A percentile compares a stretch with the other conserved stretches of the same genome.
Conservation (phyloP, 805 yeast genomes). For the Suhomyces faveliae region DNA sequence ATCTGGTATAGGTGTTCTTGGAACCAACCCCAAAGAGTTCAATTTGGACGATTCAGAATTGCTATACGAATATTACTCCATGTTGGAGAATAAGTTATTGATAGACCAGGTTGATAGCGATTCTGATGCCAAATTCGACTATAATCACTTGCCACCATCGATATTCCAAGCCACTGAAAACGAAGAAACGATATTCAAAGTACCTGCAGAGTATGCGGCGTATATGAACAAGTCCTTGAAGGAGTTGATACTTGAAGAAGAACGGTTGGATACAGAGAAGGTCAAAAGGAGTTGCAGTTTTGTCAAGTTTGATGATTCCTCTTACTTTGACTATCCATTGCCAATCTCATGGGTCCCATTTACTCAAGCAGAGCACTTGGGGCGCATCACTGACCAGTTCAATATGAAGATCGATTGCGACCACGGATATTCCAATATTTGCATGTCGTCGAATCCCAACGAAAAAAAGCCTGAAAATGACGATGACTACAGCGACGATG, state of each 20-base stretch:
- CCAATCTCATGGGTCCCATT: conserved; percentile 43
- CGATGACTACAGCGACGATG: neutral
- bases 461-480: neutral
- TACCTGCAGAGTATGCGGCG: conserved; percentile 21
- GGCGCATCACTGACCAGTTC: conserved; percentile 20
- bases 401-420: conserved; percentile 25
- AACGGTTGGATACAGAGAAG: conserved; percentile 20
- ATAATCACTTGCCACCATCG: neutral
- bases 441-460: conserved; percentile 11
- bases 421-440: conserved; percentile 30
- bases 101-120: neutral
- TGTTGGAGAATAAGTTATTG: conserved; percentile 3
- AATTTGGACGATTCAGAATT: neutral
- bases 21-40: conserved; percentile 28
- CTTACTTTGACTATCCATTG: conserved; percentile 28
- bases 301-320: conserved; percentile 20
- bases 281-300: conserved; percentile 28
- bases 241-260: conserved; percentile 22
- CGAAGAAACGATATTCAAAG: conserved; percentile 11
- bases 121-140: neutral
- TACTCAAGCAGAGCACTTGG: conserved; percentile 24
- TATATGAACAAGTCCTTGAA: conserved; percentile 22
- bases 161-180: conserved; percentile 7
- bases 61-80: conserved; percentile 2
- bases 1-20: conserved; percentile 35